Base-by-base conservation (phyloP, 2,329 filamentous ascomycete species). In the Berkeleyomyces rouxiae region DNA sequence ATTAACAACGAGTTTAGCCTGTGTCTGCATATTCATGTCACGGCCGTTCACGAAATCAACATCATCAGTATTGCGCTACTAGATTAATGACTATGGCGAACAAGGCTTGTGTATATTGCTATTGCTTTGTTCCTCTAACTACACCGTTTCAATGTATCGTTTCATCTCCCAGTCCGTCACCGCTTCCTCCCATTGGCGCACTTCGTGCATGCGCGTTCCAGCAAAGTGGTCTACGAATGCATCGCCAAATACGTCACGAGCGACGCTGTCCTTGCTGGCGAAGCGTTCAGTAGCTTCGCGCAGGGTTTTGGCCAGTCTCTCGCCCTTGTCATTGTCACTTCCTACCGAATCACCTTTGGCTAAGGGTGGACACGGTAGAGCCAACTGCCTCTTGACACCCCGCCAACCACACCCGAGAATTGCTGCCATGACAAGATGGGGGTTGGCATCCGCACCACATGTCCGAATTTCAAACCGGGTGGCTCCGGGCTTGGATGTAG, bases 201-300 rank as follows among this genome's bases (percentile, higher is more conserved):
- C 81, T 74, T 99, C 93, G 73, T 99, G 91, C 72, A 95, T 86
- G 67, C 93, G 82, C 16, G 92, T 96, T 13, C 93, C 93, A 10
- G 86, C 89, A 76, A 86, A 99, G 73, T 97, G 93, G 13, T 97
- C 91, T 2, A 99, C 93, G 74, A 99, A 99, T 7, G 86, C 88
- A 72, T 97, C 87, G 0, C 93, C 93, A 73, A 99, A 88, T 0
- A 96, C 88, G 71, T 97, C 88, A 63, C 93, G 80, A n/a, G 93
- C 93, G 13, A 97, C 79, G 71, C 92, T 97, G 1, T 82, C 88
- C 68, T 84, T 81, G 39, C 82, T 77, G 76, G 81, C 86, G 70
- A 99, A 96, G 58, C 82, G 80, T 58, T 82, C 82, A 1, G 86
- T 93, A 2, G 92, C 93, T 70, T 96, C 91, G 68, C 86, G 87